phyloP scores from a whole-genome alignment of 2,329 filamentous ascomycete species.

The Diaporthe citriasiana region DNA sequence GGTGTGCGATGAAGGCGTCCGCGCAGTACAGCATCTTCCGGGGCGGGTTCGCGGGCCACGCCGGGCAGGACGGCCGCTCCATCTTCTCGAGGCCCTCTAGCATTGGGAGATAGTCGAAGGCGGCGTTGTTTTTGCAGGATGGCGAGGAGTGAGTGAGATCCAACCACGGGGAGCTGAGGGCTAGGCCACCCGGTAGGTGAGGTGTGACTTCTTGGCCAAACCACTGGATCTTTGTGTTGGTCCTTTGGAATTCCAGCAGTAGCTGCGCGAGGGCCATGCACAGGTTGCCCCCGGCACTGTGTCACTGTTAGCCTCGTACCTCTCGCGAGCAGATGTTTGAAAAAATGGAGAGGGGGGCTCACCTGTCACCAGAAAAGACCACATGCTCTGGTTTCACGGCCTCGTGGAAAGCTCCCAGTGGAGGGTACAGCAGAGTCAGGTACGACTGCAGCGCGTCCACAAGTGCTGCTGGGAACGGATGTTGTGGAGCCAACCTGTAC shows the following conservation, averaged over 20 bases:
- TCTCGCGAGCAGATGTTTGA: too few species aligned
- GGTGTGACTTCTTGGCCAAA: conserved; percentile 70
- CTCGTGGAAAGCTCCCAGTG: conserved; percentile 75
- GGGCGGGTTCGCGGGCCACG: conserved; percentile 71
- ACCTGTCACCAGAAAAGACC: conserved; percentile 79
- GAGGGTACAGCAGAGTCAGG: conserved; percentile 79
- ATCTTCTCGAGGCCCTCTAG: conserved; percentile 51
- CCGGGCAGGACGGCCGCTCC: conserved; percentile 60
- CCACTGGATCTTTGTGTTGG: conserved; percentile 67
- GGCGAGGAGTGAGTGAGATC: conserved; percentile 77
- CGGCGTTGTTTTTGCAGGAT: conserved; percentile 64
- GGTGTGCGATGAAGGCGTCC: conserved; percentile 71
- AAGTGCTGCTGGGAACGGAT: conserved; percentile 81
- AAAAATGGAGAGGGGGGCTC: conserved; percentile 40
- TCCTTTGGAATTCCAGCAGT: conserved; percentile 72
- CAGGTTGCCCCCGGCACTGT: conserved; percentile 80
- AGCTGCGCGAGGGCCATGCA: conserved; percentile 76
- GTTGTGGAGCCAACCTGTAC: conserved; percentile 81
- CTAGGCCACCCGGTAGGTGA: conserved; percentile 76
- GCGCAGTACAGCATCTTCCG: conserved; percentile 68
- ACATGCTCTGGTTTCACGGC: conserved; percentile 76
- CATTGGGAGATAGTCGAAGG: conserved; percentile 76
- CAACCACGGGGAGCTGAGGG: conserved; percentile 77
- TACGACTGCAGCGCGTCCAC: conserved; percentile 82
- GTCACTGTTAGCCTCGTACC: neutral